Percentiles rank a stretch among this genome's conserved stretches.
Conservation (phyloP, 306 rosid species). For the Cicer cuneatum region DNA sequence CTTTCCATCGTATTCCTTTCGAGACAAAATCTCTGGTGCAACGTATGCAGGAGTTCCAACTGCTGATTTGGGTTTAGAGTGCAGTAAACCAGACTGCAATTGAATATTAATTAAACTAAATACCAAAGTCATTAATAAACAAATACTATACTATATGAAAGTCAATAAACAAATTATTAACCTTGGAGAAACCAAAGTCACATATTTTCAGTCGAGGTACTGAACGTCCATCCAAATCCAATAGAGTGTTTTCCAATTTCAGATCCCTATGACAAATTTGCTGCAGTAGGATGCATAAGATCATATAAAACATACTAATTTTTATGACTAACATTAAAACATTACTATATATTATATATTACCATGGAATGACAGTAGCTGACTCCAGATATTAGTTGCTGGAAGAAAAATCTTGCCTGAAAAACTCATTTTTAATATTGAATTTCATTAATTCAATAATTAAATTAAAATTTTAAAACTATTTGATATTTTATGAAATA, state of each 20-base stretch:
- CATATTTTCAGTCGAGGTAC: conserved; percentile 86
- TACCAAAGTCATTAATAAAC: not conserved
- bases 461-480: no score
- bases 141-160: not conserved
- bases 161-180: conserved; percentile 29
- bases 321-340: not conserved
- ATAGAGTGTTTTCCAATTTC: conserved; percentile 87
- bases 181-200: conserved; percentile 98
- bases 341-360: conserved; percentile 34
- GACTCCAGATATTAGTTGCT: conserved; percentile 95
- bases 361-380: conserved; percentile 94
- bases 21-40: conserved; percentile 85
- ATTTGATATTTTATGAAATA: no score
- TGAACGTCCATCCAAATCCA: conserved; percentile 90
- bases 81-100: conserved; percentile 78
- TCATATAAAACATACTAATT: conserved; percentile 1
- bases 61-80: conserved; percentile 87
- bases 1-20: conserved; percentile 92
- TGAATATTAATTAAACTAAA: not conserved
- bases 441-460: no score
- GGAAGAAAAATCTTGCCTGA: conserved; percentile 99
- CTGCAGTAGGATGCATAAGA: conserved; percentile 46
- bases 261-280: conserved; percentile 96
- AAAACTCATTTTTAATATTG: no score
- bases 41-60: conserved; percentile 98